These are phyloP conservation scores for Hypoxylon sp. DNA, from an alignment of 2,329 filamentous ascomycete species.

Conservation along the genomic window DNA sequence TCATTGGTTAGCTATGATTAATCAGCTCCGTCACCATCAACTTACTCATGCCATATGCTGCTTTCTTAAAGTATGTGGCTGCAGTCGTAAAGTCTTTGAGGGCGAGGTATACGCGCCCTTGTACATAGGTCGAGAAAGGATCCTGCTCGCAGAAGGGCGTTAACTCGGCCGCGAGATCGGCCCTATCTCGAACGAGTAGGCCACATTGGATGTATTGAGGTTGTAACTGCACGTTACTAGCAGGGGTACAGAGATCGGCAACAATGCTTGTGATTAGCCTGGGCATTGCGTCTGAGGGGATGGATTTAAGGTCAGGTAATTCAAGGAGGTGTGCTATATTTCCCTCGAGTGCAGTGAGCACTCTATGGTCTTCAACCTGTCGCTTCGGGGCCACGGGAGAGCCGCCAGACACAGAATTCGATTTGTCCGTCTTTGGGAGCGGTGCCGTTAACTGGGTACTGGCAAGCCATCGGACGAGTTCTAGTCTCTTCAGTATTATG, in stretches of 20 bases:
- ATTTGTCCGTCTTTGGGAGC: conserved; percentile 59
- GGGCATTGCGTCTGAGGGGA: conserved; percentile 55
- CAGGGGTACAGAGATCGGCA: conserved; percentile 73
- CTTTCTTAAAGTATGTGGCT: conserved; percentile 82
- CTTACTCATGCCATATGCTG: conserved; percentile 86
- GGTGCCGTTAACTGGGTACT: conserved; percentile 70
- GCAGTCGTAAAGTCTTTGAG: conserved; percentile 81
- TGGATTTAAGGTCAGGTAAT: conserved; percentile 65
- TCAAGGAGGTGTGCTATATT: conserved; percentile 75
- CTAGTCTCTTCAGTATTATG: conserved; percentile 78
- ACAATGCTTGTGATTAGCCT: conserved; percentile 77
- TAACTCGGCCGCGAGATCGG: conserved; percentile 72
- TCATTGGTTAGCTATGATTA: conserved; percentile 49
- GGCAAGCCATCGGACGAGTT: conserved; percentile 80
- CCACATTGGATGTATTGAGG: conserved; percentile 74
- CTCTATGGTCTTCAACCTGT: conserved; percentile 61
- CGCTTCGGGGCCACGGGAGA: conserved; percentile 58
- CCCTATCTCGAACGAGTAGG: conserved; percentile 70
- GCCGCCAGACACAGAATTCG: conserved; percentile 55
- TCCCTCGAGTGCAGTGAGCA: conserved; percentile 71
- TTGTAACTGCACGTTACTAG: conserved; percentile 76
- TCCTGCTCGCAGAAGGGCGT: conserved; percentile 69
- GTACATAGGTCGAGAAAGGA: conserved; percentile 82
- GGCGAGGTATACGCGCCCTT: conserved; percentile 82
- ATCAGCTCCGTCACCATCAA: conserved; percentile 42